Evolutionary conservation across 2,329 filamentous ascomycete species (phyloP).

Genomic region (Plenodomus lindquistii): DNA sequence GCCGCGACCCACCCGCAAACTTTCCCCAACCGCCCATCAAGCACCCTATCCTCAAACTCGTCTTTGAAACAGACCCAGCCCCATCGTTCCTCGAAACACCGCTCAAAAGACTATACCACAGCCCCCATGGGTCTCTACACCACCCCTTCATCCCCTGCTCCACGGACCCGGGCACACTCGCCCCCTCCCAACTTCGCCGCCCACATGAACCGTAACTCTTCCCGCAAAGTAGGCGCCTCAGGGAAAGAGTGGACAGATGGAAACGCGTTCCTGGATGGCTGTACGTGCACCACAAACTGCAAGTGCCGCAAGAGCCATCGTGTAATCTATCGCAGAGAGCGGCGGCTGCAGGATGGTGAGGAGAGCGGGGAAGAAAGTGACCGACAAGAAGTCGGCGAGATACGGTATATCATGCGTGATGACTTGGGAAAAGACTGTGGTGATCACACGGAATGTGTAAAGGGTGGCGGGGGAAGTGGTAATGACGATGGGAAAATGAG

Average conservation of each 20-base stretch:
- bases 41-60: neutral
- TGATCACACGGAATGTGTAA: constrained; percentile 22
- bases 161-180: neutral
- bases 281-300: constrained; percentile 34
- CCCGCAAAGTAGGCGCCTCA: constrained; percentile 13
- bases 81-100: neutral
- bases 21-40: neutral
- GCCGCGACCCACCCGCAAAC: too few species aligned
- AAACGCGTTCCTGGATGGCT: constrained; percentile 33
- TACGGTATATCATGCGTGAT: constrained; percentile 31
- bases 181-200: constrained; percentile 12
- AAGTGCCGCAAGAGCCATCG: constrained; percentile 33
- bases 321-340: constrained; percentile 24
- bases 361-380: neutral
- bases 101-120: constrained; percentile 7
- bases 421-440: constrained; percentile 32
- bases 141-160: neutral
- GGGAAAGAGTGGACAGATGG: constrained; percentile 28
- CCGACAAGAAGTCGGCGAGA: constrained; percentile 22
- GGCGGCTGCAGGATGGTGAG: constrained; percentile 2
- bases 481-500: neutral
- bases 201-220: constrained; percentile 1
- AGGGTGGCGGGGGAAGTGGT: constrained; percentile 1
- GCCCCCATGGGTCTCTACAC: constrained; percentile 21
- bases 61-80: neutral